Evolutionary conservation across 805 yeast species (phyloP).

Genomic region (Scheffersomyces stipitis): DNA sequence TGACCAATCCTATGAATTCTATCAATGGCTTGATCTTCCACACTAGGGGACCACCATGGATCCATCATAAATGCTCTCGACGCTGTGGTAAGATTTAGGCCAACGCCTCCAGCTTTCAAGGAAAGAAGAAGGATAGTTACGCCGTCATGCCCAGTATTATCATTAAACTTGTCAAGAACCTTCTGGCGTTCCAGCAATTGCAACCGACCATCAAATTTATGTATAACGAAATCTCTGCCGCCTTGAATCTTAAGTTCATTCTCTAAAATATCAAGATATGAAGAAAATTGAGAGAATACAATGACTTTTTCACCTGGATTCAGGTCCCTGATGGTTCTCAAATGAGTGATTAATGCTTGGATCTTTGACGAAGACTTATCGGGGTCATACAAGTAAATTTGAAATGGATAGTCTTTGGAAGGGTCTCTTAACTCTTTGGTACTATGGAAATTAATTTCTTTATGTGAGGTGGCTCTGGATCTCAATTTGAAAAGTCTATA

Average conservation of each 20-base stretch:
- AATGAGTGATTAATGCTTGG: constrained; percentile 62
- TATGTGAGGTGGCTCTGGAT: constrained; percentile 19
- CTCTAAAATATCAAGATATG: constrained; percentile 74
- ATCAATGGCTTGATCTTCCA: constrained; percentile 90
- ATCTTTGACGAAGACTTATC: constrained; percentile 68
- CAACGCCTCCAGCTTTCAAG: constrained; percentile 93
- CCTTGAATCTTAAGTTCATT: constrained; percentile 46
- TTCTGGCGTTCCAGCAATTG: constrained; percentile 61
- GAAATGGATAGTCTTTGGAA: constrained; percentile 23
- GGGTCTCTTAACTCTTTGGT: constrained; percentile 21
- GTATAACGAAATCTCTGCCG: constrained; percentile 50
- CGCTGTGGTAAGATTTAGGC: constrained; percentile 82
- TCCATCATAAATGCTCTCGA: constrained; percentile 87
- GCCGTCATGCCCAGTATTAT: constrained; percentile 21
- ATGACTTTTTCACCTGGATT: constrained; percentile 72
- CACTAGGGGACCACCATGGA: constrained; percentile 96
- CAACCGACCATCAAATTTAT: constrained; percentile 83
- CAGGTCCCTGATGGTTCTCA: constrained; percentile 52
- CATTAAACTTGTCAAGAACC: constrained; percentile 57
- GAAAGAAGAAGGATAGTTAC: constrained; percentile 64
- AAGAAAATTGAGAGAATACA: constrained; percentile 88
- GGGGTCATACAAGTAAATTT: constrained; percentile 46
- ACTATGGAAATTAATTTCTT: constrained; percentile 31
- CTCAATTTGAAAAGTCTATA: constrained; percentile 48
- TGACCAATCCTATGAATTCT: constrained; percentile 92